These are phyloP conservation scores for Vitis labrusca DNA, from an alignment of 164 flowering plant species.

Conservation along the genomic window DNA sequence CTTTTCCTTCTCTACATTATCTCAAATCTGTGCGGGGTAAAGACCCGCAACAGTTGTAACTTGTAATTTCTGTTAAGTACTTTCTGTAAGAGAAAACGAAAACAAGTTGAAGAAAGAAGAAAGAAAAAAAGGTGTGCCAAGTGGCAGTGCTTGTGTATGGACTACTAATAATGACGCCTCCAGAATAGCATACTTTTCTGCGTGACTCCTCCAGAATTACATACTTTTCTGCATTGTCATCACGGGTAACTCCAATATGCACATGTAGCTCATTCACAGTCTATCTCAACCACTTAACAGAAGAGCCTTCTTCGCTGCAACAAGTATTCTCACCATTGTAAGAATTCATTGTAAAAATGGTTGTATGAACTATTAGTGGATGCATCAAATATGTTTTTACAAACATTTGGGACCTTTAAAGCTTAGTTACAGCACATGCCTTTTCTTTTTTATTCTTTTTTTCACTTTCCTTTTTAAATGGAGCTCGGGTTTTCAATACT, in stretches of 20 bases:
- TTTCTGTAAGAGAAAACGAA: background rate
- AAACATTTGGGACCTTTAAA: too few relatives aligned
- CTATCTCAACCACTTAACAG: conserved; percentile 22
- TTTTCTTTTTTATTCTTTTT: too few relatives aligned
- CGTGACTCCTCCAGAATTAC: background rate
- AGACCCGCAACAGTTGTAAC: conserved; percentile 1
- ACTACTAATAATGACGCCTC: background rate
- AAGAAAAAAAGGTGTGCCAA: background rate
- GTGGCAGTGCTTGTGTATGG: background rate
- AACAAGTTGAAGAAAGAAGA: background rate
- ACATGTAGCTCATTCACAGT: background rate
- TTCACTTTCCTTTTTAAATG: too few relatives aligned
- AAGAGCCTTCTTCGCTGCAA: conserved; percentile 39
- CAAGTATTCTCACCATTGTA: background rate
- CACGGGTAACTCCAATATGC: background rate
- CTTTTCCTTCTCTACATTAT: conserved; percentile 20
- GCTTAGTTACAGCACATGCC: too few relatives aligned
- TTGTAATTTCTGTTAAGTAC: background rate
- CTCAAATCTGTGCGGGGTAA: background rate
- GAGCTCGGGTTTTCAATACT: too few relatives aligned
- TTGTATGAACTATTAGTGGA: too few relatives aligned
- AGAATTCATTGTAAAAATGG: background rate
- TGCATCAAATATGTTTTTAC: too few relatives aligned
- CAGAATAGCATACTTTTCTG: background rate
- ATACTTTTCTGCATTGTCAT: too few relatives aligned